A percentile compares a stretch with the other conserved stretches of the same genome.
Evolutionary conservation across 23 red algal species (phyloP).

Genomic region (Rhodosorus marinus): DNA sequence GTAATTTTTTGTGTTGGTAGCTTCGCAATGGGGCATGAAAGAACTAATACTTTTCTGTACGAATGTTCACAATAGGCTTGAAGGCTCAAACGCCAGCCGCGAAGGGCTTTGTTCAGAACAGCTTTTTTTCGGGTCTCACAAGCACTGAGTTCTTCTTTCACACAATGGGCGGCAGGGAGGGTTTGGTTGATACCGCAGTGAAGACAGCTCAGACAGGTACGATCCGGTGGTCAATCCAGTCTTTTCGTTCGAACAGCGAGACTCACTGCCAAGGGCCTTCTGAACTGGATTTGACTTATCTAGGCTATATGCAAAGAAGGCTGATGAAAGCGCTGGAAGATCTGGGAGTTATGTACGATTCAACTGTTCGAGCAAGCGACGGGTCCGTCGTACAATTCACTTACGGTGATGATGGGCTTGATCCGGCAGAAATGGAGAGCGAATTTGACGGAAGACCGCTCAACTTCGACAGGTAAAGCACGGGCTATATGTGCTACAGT

Average conservation of each 20-base stretch:
- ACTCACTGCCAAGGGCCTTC: not conserved
- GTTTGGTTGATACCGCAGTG: slow-evolving; percentile 93
- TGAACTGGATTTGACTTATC: not conserved
- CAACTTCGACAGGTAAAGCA: too few species aligned
- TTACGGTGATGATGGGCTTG: slow-evolving; percentile 82
- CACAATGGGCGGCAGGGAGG: slow-evolving; percentile 83
- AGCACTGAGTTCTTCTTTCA: slow-evolving; percentile 98
- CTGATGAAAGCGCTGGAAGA: slow-evolving; percentile 92
- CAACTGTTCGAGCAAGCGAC: slow-evolving; percentile 67
- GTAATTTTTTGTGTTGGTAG: too few species aligned
- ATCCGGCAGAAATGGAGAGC: slow-evolving; percentile 70
- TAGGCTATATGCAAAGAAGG: slow-evolving; percentile 68
- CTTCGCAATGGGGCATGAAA: too few species aligned
- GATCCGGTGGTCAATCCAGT: too few species aligned
- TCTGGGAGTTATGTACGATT: slow-evolving; percentile 79
- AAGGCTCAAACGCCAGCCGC: slow-evolving; percentile 51
- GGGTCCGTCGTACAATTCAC: slow-evolving; percentile 73
- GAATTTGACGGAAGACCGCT: too few species aligned
- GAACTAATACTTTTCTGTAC: too few species aligned
- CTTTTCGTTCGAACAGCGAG: not conserved
- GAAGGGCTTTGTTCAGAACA: slow-evolving; percentile 94
- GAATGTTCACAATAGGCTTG: too few species aligned
- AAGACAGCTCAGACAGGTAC: slow-evolving; percentile 96
- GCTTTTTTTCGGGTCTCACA: slow-evolving; percentile 80
- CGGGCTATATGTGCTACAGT: too few species aligned